phyloP scores from a whole-genome alignment of 179 eudicot genomes.

The Beta lomatogona region DNA sequence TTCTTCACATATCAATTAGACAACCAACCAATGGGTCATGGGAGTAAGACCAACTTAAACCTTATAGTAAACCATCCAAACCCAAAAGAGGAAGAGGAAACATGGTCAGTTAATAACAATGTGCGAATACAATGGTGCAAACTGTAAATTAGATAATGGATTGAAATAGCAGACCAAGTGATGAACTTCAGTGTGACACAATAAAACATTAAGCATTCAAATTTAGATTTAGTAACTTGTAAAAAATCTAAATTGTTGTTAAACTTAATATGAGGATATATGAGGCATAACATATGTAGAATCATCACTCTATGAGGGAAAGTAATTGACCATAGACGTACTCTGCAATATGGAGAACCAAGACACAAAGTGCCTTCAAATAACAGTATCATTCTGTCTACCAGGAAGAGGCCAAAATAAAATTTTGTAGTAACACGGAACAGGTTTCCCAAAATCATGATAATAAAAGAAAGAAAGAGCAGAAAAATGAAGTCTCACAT shows the following conservation, averaged over 20 bases:
- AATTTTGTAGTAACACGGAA: neutral
- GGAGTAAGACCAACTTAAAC: no score
- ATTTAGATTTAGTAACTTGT: neutral
- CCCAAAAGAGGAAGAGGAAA: neutral
- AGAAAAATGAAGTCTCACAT: constrained; percentile 46
- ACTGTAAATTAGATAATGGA: neutral
- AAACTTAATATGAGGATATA: no score
- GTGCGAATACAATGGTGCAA: neutral
- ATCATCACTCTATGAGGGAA: neutral
- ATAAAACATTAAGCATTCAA: neutral
- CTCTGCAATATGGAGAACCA: neutral
- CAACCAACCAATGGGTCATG: no score
- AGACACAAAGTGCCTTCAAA: neutral
- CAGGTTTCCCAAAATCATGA: neutral
- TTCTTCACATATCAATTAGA: no score
- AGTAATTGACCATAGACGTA: neutral
- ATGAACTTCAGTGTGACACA: neutral
- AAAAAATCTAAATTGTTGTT: no score
- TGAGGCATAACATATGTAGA: no score
- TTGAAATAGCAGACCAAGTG: neutral
- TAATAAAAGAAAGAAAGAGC: neutral
- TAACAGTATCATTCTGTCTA: neutral
- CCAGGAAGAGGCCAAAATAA: neutral
- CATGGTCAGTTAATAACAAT: neutral
- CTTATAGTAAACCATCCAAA: neutral